Conservation (phyloP, 352 stramenopile genomes). For the Chrysophaeum taylorii region DNA sequence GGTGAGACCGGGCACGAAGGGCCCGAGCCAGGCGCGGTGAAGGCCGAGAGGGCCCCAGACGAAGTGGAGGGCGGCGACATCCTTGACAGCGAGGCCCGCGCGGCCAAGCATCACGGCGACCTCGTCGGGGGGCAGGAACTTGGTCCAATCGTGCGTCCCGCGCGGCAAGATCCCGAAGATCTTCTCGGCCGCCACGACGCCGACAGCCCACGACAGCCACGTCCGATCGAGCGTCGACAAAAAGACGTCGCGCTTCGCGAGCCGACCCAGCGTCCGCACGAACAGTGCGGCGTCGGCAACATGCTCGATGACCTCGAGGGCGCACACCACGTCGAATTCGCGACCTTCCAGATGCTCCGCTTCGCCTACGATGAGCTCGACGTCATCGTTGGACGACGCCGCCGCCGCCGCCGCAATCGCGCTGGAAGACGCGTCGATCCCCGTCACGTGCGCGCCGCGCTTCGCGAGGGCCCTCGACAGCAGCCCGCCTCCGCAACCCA, state of each 20-base stretch:
- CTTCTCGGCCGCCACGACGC: slow-evolving; percentile 38
- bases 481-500: slow-evolving; percentile 41
- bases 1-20: too few species aligned
- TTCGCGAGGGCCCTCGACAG: slow-evolving; percentile 27
- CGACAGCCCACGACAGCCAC: slow-evolving; percentile 26
- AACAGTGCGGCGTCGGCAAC: slow-evolving; percentile 32
- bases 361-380: slow-evolving; percentile 12
- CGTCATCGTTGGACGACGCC: slow-evolving; percentile 19
- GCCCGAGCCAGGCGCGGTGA: not conserved
- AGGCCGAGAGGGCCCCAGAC: not conserved
- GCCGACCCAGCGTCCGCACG: slow-evolving; percentile 17
- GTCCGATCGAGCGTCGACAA: slow-evolving; percentile 44
- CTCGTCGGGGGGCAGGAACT: slow-evolving; percentile 36
- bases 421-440: slow-evolving; percentile 33
- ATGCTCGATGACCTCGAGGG: slow-evolving; percentile 47
- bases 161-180: slow-evolving; percentile 35
- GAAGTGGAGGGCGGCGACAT: not conserved
- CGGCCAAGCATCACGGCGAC: slow-evolving; percentile 17
- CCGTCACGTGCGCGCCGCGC: slow-evolving; percentile 36
- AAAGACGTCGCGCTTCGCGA: slow-evolving; percentile 28
- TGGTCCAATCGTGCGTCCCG: slow-evolving; percentile 47
- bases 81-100: not conserved
- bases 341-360: slow-evolving; percentile 26
- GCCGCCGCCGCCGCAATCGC: slow-evolving; percentile 32
- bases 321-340: slow-evolving; percentile 40